A percentile compares a stretch with the other conserved stretches of the same genome.
Conservation (phyloP, 2,329 filamentous ascomycete species). For the Helotiales sp. region DNA sequence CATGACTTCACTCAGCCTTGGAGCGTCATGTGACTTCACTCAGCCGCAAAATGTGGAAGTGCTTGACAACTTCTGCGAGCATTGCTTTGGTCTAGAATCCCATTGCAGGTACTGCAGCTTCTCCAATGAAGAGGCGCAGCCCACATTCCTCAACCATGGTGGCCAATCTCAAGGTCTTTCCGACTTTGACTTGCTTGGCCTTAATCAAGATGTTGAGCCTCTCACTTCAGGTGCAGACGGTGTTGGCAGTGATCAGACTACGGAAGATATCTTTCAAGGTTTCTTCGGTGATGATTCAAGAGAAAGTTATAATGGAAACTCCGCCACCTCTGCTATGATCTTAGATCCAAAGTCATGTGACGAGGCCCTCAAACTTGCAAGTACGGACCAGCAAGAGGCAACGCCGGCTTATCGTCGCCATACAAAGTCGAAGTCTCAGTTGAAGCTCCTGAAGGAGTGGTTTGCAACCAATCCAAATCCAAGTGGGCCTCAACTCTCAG, state of each 20-base stretch:
- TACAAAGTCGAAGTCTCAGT: neutral
- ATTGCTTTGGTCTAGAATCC: neutral
- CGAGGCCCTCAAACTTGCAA: neutral
- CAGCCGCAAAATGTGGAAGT: neutral
- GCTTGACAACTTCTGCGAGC: neutral
- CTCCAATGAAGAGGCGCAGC: no score
- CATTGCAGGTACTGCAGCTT: neutral
- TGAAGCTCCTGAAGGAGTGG: neutral
- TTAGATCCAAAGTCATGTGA: neutral
- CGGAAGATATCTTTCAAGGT: neutral
- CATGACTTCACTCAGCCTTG: neutral
- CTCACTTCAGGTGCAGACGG: neutral
- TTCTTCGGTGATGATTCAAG: no score
- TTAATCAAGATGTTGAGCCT: neutral
- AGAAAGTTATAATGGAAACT: neutral
- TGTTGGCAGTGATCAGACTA: neutral
- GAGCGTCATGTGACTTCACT: neutral
- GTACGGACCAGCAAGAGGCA: neutral
- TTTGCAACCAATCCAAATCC: neutral
- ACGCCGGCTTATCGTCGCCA: neutral
- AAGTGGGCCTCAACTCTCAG: neutral
- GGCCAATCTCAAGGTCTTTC: neutral
- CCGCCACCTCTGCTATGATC: neutral
- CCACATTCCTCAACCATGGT: neutral
- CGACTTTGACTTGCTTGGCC: neutral